Evolutionary conservation across 108 stramenopile genomes (phyloP).

Genomic region (Fragilariopsis cylindrus): DNA sequence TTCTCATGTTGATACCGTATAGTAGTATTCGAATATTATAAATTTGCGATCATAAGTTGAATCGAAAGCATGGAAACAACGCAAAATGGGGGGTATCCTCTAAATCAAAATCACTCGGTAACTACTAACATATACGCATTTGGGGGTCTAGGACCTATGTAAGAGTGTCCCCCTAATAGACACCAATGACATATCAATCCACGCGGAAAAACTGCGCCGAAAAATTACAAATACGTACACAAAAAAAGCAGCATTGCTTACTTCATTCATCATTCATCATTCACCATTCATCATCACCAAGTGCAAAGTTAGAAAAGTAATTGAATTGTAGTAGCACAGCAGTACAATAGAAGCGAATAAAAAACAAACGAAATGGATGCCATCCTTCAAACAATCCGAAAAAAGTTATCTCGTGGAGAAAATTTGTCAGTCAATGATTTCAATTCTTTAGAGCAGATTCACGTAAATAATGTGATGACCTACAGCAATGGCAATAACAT

Average conservation of each 20-base stretch:
- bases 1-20: no score
- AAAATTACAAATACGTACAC: background rate
- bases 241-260: background rate
- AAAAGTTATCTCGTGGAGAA: slow-evolving; percentile 8
- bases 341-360: background rate
- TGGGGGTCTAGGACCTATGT: no score
- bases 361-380: background rate
- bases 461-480: background rate
- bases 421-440: background rate
- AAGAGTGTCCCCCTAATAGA: no score
- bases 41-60: no score
- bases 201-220: slow-evolving; percentile 6
- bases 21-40: no score
- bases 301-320: background rate
- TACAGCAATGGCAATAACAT: background rate
- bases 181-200: background rate
- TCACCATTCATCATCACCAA: no score
- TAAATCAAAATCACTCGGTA: no score
- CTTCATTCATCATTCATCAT: no score
- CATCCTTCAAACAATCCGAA: background rate
- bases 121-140: no score
- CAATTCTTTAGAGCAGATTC: background rate
- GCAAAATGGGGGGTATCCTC: no score
- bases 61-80: no score
- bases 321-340: background rate